Conservation (phyloP, 2,329 filamentous ascomycete species). For the Colletotrichum neosansevieriae region DNA sequence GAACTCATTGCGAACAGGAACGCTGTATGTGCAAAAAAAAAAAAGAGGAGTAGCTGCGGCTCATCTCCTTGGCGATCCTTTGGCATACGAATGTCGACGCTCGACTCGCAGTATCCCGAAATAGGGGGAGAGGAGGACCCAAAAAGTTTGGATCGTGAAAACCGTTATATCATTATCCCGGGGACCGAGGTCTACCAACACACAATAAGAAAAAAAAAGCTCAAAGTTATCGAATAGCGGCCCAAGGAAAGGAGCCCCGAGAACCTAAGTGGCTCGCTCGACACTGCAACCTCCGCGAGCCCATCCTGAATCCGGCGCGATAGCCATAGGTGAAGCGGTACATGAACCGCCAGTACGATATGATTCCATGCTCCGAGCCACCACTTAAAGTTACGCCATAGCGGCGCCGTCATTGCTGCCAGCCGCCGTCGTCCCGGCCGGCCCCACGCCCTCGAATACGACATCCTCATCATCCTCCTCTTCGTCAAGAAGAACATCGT, state of each 20-base stretch:
- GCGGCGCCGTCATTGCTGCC: constrained; percentile 36
- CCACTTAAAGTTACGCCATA: constrained; percentile 10
- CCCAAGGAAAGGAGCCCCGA: background rate
- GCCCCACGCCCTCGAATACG: constrained; percentile 52
- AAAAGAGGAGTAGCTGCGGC: no score
- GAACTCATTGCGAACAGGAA: no score
- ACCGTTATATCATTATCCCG: constrained; percentile 36
- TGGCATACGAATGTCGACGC: no score
- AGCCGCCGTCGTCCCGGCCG: constrained; percentile 44
- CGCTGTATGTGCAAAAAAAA: no score
- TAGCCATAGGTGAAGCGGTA: no score
- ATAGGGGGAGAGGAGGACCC: background rate
- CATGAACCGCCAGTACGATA: no score
- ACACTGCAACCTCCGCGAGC: background rate
- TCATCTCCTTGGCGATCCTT: no score
- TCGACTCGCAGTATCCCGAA: no score
- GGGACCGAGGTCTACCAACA: constrained; percentile 21
- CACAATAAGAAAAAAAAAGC: constrained; percentile 2
- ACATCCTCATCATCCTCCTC: constrained; percentile 70
- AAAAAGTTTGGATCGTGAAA: constrained; percentile 15
- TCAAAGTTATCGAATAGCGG: background rate
- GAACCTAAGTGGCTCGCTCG: background rate
- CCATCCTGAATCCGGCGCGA: background rate
- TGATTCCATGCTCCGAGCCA: no score
- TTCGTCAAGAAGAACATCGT: constrained; percentile 62